Evolutionary conservation across 116 monocot genomes (phyloP), one percentile per base, ranked within the genome.

Genomic region (Dioscorea cayenensis): DNA sequence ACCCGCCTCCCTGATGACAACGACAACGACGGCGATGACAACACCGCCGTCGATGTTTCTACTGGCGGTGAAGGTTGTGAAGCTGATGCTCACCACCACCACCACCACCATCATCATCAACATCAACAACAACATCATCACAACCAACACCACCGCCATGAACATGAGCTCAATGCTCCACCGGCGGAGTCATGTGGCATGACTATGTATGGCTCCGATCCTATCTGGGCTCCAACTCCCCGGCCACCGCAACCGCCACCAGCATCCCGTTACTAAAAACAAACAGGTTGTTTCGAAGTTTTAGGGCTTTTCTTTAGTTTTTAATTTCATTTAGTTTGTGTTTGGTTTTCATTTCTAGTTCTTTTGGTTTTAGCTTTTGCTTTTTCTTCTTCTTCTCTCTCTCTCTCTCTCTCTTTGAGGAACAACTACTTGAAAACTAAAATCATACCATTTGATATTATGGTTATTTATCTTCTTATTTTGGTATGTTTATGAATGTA

Each of bases 1-100:
- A 77, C 81, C 28, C 71, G 81, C 32, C 74, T 85, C 14, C 81
- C 78, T 5, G 48, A 67, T 6, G 65, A 51, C 11, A 62, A 78
- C 0, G 70, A 74, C 4, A 62, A 78, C 0, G 70, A 74, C 4
- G 75, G 74, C 8, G 71, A 37, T 48, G 51, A 27, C 60, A 60
- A 6, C 55, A 14, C 55, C 16, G 55, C 14, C n/a, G 55, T n/a
- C 55, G 2, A n/a, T 16, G 14, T n/a, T n/a, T 16, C 16, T n/a
- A 1, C 55, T 14, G 55, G n/a, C 19, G 19, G n/a, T 55, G 19
- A 55, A 5, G 55, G 4, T 4, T 4, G n/a, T n/a, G 55, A 55
- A n/a, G 19, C 16, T n/a, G 55, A 55, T 43, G 55, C 55, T 55
- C 55, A 12, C 16, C 3, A 1, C 2, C 55, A 55, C 5, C 55